Conservation (phyloP, 1,139 yeast species). For the Scheffersomyces quercinus region DNA sequence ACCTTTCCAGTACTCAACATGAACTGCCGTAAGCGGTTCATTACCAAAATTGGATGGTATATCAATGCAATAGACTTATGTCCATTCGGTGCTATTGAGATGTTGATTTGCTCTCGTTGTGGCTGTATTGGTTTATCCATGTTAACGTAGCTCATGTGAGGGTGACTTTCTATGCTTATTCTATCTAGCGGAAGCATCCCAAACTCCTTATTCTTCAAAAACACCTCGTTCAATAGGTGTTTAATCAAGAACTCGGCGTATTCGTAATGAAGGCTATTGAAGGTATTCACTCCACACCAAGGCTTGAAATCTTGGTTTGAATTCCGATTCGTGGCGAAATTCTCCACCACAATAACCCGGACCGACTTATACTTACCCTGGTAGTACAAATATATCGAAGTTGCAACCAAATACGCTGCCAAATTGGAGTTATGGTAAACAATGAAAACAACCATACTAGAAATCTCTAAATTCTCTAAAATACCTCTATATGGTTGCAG, state of each 20-base stretch:
- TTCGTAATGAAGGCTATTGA: conserved; percentile 11
- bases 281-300: conserved; percentile 27
- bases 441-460: conserved; percentile 13
- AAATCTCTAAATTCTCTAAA: no score
- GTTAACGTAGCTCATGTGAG: neutral
- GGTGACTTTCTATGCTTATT: neutral
- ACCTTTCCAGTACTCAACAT: conserved; percentile 10
- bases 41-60: conserved; percentile 15
- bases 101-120: neutral
- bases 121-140: conserved; percentile 7
- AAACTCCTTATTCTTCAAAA: conserved; percentile 6
- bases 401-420: conserved; percentile 18
- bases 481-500: no score
- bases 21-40: conserved; percentile 8
- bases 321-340: conserved; percentile 1
- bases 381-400: conserved; percentile 9
- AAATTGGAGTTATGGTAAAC: conserved; percentile 16
- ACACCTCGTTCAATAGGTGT: conserved; percentile 4
- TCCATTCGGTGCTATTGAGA: conserved; percentile 1
- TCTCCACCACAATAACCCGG: conserved; percentile 13
- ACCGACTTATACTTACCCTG: conserved; percentile 8
- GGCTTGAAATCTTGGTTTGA: conserved; percentile 14
- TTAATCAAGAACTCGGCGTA: conserved; percentile 7
- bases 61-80: conserved; percentile 10
- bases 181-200: conserved; percentile 2